Percentiles rank a stretch among this genome's conserved stretches.
These are phyloP conservation scores for Henckelia pumila DNA, from an alignment of 257 asterid genomes.

Conservation along the genomic window DNA sequence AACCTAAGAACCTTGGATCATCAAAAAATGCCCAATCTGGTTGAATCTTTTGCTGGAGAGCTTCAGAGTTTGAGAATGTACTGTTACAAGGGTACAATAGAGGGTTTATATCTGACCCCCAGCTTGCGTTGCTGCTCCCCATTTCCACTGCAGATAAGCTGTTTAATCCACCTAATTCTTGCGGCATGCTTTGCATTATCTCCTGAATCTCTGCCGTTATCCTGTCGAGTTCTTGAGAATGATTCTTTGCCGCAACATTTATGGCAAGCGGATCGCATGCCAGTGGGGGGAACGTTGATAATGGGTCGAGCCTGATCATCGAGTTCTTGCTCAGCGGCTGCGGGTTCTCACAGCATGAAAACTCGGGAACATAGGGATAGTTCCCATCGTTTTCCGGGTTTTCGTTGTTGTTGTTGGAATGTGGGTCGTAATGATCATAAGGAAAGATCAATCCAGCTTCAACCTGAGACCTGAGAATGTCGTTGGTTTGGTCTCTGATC, in stretches of 20 bases:
- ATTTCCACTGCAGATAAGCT: slow-evolving; percentile 27
- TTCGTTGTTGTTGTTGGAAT: background rate
- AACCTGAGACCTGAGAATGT: background rate
- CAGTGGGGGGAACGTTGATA: background rate
- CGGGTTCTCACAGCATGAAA: background rate
- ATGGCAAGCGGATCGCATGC: slow-evolving; percentile 15
- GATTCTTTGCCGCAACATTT: slow-evolving; percentile 8
- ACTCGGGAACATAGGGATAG: background rate
- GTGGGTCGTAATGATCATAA: background rate
- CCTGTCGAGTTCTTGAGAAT: slow-evolving; percentile 19
- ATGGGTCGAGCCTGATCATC: background rate
- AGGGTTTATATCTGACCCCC: slow-evolving; percentile 31
- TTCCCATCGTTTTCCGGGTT: background rate
- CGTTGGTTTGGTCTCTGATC: background rate
- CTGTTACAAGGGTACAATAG: slow-evolving; percentile 22
- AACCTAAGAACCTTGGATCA: slow-evolving; percentile 24
- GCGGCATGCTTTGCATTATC: slow-evolving; percentile 14
- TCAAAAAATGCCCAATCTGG: slow-evolving; percentile 25
- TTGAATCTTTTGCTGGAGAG: slow-evolving; percentile 8
- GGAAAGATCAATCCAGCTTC: background rate
- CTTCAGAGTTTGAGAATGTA: slow-evolving; percentile 17
- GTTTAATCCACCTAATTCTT: slow-evolving; percentile 25
- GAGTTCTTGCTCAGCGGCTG: background rate
- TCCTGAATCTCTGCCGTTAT: slow-evolving; percentile 19
- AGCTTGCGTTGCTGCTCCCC: slow-evolving; percentile 31